These are phyloP conservation scores for Truncatella angustata DNA, from an alignment of 2,329 filamentous ascomycete species.

Conservation along the genomic window DNA sequence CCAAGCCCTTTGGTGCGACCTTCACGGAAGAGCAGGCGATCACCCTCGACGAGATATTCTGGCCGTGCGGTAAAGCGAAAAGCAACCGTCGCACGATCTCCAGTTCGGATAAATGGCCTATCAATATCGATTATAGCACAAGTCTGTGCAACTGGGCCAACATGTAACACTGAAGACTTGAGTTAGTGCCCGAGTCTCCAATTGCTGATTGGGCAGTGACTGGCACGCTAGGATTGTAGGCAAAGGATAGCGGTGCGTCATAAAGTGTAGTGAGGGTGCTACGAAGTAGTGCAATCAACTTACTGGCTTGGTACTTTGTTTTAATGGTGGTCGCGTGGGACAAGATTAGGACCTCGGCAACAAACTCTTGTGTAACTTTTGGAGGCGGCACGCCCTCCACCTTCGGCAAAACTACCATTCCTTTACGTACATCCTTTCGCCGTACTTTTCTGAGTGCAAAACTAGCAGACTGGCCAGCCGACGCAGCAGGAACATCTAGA, in stretches of 20 bases:
- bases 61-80: slow-evolving; percentile 94
- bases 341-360: slow-evolving; percentile 87
- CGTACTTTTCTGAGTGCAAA: slow-evolving; percentile 87
- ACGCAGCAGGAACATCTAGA: slow-evolving; percentile 81
- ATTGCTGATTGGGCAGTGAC: no score
- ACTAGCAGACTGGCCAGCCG: slow-evolving; percentile 87
- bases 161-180: slow-evolving; percentile 67
- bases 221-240: no score
- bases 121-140: slow-evolving; percentile 98
- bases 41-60: slow-evolving; percentile 86
- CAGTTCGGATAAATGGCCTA: slow-evolving; percentile 89
- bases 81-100: slow-evolving; percentile 89
- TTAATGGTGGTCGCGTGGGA: slow-evolving; percentile 97
- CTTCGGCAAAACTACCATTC: slow-evolving; percentile 93
- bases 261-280: not conserved
- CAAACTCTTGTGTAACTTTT: slow-evolving; percentile 73
- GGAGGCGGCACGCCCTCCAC: slow-evolving; percentile 66
- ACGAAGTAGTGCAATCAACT: not conserved
- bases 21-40: slow-evolving; percentile 89
- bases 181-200: no score
- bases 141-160: slow-evolving; percentile 91
- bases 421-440: slow-evolving; percentile 91
- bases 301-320: slow-evolving; percentile 85
- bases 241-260: no score
- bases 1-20: slow-evolving; percentile 92